Evolutionary conservation across 129 eudicot genomes (phyloP), one percentile per base, ranked within the genome.

Genomic region (Escallonia rubra): DNA sequence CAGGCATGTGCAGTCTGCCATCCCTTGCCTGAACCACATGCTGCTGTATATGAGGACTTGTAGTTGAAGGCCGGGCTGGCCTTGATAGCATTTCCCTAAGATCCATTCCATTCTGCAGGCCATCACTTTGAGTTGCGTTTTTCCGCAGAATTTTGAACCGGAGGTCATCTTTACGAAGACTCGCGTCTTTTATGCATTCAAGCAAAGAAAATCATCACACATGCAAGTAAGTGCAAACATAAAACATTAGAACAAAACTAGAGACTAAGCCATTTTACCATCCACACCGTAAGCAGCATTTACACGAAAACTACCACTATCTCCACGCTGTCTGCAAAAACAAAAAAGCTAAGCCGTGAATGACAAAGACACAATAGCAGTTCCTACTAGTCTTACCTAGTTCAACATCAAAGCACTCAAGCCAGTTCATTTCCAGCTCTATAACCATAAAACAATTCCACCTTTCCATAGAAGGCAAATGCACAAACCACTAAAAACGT

Each of bases 81-180:
- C 89, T 81, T 40, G 91, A 88, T 8, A 92, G 80, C 54, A 86
- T 79, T 67, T 84, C 81, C 40, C 98, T 87, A 67, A 92, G 96
- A 69, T 92, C 98, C 40, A 61, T 23, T 1, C 52, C 76, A 51
- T 79, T 72, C 61, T 56, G 78, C 3, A 75, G 84, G 42, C 75
- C 74, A n/a, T 70, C 66, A 63, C 73, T 76, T 81, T 79, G 83
- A 50, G 70, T 70, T 49, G 42, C 45, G 14, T 39, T 81, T 48
- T 85, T 85, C 38, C 61, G 74, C 91, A 83, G 81, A 78, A 92
- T 82, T 83, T 89, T 88, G 74, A 73, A 83, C 51, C 98, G 85
- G 10, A 92, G 86, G 66, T 92, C 98, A 72, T 71, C 86, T 82
- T 80, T 83, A 56, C 81, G 72, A 43, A 92, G 91, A 43, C 65